Conservation (phyloP, 1,284 basidiomycete genomes). For the Microbotryum lychnidis-dioicae region DNA sequence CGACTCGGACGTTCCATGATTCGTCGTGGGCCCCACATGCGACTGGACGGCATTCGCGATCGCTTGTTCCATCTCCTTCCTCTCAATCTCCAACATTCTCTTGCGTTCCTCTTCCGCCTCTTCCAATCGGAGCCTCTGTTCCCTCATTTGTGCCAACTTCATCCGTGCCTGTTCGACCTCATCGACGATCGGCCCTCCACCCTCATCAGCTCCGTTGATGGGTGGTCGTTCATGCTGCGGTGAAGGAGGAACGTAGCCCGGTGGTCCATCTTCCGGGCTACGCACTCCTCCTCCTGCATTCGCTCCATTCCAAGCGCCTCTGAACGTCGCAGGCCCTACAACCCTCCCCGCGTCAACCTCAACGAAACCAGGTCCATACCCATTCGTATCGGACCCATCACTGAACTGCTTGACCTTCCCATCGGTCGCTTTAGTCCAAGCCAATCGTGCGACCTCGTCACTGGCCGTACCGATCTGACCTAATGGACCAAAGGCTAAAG, state of each 20-base stretch:
- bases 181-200: no score
- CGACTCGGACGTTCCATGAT: no score
- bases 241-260: background rate
- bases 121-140: no score
- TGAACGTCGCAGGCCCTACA: background rate
- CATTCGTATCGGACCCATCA: background rate
- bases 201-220: no score
- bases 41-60: no score
- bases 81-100: no score
- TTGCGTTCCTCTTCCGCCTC: no score
- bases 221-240: background rate
- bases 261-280: background rate
- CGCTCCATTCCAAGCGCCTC: background rate
- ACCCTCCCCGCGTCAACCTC: conserved; percentile 14
- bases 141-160: no score
- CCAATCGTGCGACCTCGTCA: conserved; percentile 9
- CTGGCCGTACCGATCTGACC: conserved; percentile 21
- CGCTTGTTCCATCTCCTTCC: no score
- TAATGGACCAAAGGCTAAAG: conserved; percentile 23
- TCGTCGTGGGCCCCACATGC: no score
- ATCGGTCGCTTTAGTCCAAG: conserved; percentile 29
- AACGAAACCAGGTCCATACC: background rate
- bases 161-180: no score
- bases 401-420: conserved; percentile 24
- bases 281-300: background rate